Percentiles rank a stretch among this genome's conserved stretches.
These are phyloP conservation scores for Mortierella claussenii DNA, from an alignment of 192 early-diverging fungal species.

Conservation along the genomic window DNA sequence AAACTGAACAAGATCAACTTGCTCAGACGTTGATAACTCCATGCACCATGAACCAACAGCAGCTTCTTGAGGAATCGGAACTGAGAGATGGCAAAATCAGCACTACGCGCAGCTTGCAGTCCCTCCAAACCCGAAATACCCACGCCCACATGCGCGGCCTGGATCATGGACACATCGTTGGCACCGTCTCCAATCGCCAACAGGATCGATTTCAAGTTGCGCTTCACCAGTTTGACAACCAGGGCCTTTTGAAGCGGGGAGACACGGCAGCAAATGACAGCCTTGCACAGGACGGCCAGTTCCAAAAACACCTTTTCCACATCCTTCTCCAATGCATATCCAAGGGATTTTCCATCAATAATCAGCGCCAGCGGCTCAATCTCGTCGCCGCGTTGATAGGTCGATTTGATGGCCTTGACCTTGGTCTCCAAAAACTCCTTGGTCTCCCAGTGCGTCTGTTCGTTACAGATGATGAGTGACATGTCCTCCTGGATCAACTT, in stretches of 20 bases:
- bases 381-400: conserved; percentile 54
- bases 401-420: conserved; percentile 79
- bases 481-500: conserved; percentile 97
- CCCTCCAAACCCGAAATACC: conserved; percentile 98
- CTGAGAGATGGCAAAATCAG: conserved; percentile 99
- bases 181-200: conserved; percentile 99
- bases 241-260: conserved; percentile 98
- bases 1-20: conserved; percentile 98
- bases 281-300: conserved; percentile 91
- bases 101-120: conserved; percentile 94
- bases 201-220: conserved; percentile 86
- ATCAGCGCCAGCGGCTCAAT: conserved; percentile 85
- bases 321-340: conserved; percentile 93
- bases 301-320: conserved; percentile 85
- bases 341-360: conserved; percentile 94
- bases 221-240: conserved; percentile 98
- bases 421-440: conserved; percentile 93
- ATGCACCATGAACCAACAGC: conserved; percentile 95
- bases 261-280: conserved; percentile 98
- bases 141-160: conserved; percentile 97
- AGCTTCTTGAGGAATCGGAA: conserved; percentile 96
- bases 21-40: conserved; percentile 95
- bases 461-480: conserved; percentile 93
- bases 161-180: conserved; percentile 99
- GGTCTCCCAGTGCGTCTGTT: conserved; percentile 90